Percentiles rank a stretch among this genome's conserved stretches.
These are phyloP conservation scores for Capsella rubella DNA, from an alignment of 441 rosid species.

Conservation along the genomic window DNA sequence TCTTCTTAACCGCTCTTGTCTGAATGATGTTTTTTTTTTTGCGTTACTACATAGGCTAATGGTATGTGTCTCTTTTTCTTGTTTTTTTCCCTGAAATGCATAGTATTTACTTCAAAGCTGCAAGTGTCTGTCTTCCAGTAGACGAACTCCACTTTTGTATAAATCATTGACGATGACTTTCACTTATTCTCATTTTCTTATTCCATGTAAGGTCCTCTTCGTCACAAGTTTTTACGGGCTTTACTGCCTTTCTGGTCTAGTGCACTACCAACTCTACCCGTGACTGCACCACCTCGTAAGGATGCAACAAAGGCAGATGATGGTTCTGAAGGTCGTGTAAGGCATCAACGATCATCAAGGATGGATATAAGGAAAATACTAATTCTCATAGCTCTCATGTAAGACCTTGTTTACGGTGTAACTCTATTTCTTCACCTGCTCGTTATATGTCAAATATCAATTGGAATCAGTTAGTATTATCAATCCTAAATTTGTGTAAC, in stretches of 20 bases:
- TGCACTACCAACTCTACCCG: conserved; percentile 94
- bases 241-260: conserved; percentile 98
- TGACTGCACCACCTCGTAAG: conserved; percentile 92
- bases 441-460: background rate
- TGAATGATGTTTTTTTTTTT: conserved; percentile 23
- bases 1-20: conserved; percentile 6
- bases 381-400: conserved; percentile 92
- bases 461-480: background rate
- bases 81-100: background rate
- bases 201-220: conserved; percentile 74
- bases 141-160: background rate
- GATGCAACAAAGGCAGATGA: conserved; percentile 73
- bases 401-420: conserved; percentile 36
- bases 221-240: conserved; percentile 89
- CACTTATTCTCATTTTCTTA: conserved; percentile 15
- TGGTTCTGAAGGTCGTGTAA: conserved; percentile 65
- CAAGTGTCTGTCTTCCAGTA: background rate
- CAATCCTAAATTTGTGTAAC: background rate
- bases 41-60: conserved; percentile 2
- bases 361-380: conserved; percentile 93
- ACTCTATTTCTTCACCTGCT: conserved; percentile 6
- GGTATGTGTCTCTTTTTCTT: background rate
- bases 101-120: background rate
- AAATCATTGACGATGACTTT: background rate
- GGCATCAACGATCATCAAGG: conserved; percentile 76